Evolutionary conservation across 495 filamentous ascomycete genomes (phyloP), one percentile per base, ranked within the genome.

Genomic region (Acidomyces sp.): DNA sequence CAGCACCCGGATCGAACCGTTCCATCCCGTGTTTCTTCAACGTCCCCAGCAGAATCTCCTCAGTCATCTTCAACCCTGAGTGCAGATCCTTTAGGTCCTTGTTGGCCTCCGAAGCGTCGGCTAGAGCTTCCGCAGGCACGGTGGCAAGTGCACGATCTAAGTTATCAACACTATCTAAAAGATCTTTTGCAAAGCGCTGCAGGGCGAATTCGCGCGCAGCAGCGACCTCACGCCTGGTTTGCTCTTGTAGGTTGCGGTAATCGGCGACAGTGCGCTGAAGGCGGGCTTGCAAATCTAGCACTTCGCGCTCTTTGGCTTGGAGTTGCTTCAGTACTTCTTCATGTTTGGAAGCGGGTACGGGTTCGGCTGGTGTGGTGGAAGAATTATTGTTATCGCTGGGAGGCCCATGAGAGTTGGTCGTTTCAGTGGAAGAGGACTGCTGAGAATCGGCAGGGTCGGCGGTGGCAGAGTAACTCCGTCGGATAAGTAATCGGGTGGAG

Each of bases 231-330:
- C 92, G 85, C 63, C 81, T 78, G 5, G 84, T 88, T 52, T 90
- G 83, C 48, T 93, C 84, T 68, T 95, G 87, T 26, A 96, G 80
- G 66, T 95, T 97, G 53, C 83, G 83, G 72, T 87, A 96, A 48
- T 96, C 90, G 58, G 90, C 90, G 45, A 94, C 82, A 32, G 77
- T 79, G 52, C 90, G 90, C 35, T 90, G 75, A 60, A 81, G 93
- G 65, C 80, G 85, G 62, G 96, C 90, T 75, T 93, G 96, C 60
- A 87, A 68, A 33, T 93, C 85, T 46, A 81, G 62, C 24, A 76
- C 71, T 56, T 96, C 87, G 58, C 75, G 79, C 30, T 82, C 77
- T 69, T 87, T 92, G 34, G 74, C 69, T 59, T 93, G 85, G 6
- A 93, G 59, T 67, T 93, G 77, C 59, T 71, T 71, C 39, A 62